Percentiles rank a stretch among this genome's conserved stretches.
Evolutionary conservation across 164 flowering plant genomes (phyloP).

Genomic region (Piper betle): DNA sequence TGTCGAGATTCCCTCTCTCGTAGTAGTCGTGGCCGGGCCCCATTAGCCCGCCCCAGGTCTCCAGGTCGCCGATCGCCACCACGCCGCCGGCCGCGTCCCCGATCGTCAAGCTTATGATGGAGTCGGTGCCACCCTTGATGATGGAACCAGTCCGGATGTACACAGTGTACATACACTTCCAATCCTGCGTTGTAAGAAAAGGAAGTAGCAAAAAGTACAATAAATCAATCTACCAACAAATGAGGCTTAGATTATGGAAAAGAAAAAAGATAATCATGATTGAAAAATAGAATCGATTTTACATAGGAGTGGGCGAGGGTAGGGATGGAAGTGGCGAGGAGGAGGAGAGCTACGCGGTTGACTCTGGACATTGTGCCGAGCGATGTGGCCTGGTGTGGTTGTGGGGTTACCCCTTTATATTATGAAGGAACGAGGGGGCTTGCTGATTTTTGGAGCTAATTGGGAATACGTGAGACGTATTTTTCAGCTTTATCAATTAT

Average conservation of each 20-base stretch:
- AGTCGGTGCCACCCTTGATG: constrained; percentile 74
- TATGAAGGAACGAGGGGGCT: too few species aligned
- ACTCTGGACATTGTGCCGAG: background rate
- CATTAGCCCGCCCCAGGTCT: constrained; percentile 84
- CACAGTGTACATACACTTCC: constrained; percentile 71
- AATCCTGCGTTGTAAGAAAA: constrained; percentile 13
- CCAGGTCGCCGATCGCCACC: constrained; percentile 34
- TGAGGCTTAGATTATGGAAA: background rate
- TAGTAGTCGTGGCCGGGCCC: constrained; percentile 51
- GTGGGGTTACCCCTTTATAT: too few species aligned
- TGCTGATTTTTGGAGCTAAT: too few species aligned
- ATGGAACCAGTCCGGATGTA: constrained; percentile 66
- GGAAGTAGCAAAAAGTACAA: background rate
- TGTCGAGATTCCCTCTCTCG: constrained; percentile 85
- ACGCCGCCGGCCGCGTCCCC: constrained; percentile 24
- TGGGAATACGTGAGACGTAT: too few species aligned
- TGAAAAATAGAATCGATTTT: background rate
- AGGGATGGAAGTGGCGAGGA: constrained; percentile 4
- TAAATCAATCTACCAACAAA: background rate
- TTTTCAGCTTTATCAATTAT: too few species aligned
- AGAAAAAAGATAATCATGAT: background rate
- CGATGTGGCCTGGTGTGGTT: too few species aligned
- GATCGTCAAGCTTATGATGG: constrained; percentile 38
- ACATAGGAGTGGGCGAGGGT: background rate
- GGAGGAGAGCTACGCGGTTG: constrained; percentile 7